Evolutionary conservation across 805 yeast genomes (phyloP).

Genomic region (Saturnispora besseyi): DNA sequence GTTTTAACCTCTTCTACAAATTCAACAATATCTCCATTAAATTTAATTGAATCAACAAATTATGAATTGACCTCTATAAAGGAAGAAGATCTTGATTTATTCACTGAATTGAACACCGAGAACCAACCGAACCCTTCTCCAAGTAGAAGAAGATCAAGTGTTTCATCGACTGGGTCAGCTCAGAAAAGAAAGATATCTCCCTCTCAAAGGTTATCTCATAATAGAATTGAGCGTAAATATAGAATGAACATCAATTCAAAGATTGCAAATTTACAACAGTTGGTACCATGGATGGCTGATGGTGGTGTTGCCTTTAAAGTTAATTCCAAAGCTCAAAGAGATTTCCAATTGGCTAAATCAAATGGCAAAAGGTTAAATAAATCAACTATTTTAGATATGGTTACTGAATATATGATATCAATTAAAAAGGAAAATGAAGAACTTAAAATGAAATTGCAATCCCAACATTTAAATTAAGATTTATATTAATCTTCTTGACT

Average conservation of each 20-base stretch:
- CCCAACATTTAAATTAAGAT: neutral
- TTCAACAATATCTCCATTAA: neutral
- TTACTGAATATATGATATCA: conserved; percentile 44
- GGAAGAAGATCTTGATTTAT: neutral
- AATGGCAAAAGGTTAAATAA: conserved; percentile 44
- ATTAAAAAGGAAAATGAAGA: neutral
- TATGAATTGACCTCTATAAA: neutral
- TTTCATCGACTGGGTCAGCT: neutral
- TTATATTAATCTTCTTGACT: neutral
- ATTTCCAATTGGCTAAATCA: neutral
- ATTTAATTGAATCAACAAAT: neutral
- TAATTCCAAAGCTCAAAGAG: conserved; percentile 24
- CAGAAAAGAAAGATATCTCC: neutral
- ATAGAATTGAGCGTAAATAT: conserved; percentile 63
- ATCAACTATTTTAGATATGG: conserved; percentile 59
- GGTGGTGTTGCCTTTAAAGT: conserved; percentile 52
- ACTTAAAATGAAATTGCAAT: neutral
- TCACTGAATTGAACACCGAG: neutral
- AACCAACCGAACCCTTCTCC: neutral
- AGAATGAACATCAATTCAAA: conserved; percentile 65
- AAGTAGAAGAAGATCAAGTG: neutral
- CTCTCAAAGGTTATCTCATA: conserved; percentile 61
- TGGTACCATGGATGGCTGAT: conserved; percentile 58
- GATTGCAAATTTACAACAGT: conserved; percentile 56
- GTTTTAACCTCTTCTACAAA: neutral